Evolutionary conservation across 2,329 filamentous ascomycete genomes (phyloP).

Genomic region (Orbilia oligospora): DNA sequence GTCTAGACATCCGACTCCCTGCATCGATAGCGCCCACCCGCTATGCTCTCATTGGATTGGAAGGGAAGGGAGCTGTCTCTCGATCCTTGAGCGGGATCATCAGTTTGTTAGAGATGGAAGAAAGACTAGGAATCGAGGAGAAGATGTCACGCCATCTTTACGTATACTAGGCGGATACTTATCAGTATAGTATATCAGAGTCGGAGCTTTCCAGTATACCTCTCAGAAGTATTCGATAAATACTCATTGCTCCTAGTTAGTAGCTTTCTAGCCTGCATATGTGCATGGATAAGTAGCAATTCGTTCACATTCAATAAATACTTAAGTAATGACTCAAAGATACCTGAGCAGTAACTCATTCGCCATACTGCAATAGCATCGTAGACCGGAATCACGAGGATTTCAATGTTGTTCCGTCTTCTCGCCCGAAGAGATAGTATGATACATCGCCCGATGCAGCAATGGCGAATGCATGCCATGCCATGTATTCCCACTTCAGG

Average conservation of each 20-base stretch:
- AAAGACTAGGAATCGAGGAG: constrained; percentile 14
- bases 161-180: background rate
- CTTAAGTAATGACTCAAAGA: constrained; percentile 9
- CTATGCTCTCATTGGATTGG: background rate
- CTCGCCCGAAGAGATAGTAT: constrained; percentile 6
- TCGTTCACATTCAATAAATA: constrained; percentile 9
- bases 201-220: background rate
- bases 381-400: constrained; percentile 2
- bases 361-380: too few species aligned
- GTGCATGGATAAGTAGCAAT: background rate
- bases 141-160: constrained; percentile 36
- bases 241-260: background rate
- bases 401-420: background rate
- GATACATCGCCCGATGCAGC: constrained; percentile 6
- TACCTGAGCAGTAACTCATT: background rate
- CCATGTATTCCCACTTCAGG: background rate
- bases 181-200: background rate
- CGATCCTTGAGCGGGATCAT: constrained; percentile 35
- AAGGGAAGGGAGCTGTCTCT: constrained; percentile 13
- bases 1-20: constrained; percentile 14
- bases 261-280: background rate
- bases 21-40: constrained; percentile 21
- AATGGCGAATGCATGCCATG: background rate
- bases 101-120: constrained; percentile 26
- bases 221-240: too few species aligned